These are phyloP conservation scores for Urtica urens DNA, from an alignment of 306 rosid genomes.

Conservation along the genomic window DNA sequence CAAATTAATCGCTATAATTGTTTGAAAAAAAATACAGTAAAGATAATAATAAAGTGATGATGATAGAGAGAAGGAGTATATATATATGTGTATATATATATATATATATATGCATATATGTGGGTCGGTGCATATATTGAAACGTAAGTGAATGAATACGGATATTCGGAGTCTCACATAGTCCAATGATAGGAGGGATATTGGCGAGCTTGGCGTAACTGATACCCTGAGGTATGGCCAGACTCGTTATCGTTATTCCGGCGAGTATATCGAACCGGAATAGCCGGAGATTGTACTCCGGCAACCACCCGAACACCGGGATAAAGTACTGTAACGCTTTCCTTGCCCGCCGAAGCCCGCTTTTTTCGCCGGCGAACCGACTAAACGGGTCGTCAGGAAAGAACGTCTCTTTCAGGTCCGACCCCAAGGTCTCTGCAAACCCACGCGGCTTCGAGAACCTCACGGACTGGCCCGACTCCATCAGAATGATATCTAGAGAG, in stretches of 20 bases:
- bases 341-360: not conserved
- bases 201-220: slow-evolving; percentile 69
- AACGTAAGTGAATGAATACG: too few species aligned
- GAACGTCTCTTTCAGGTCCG: slow-evolving; percentile 42
- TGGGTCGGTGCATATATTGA: too few species aligned
- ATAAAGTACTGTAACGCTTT: slow-evolving; percentile 45
- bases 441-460: slow-evolving; percentile 30
- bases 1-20: too few species aligned
- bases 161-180: too few species aligned
- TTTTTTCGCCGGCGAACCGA: slow-evolving; percentile 22
- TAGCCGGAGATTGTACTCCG: slow-evolving; percentile 26
- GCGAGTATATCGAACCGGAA: slow-evolving; percentile 52
- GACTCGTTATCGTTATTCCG: slow-evolving; percentile 71
- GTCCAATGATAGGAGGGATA: slow-evolving; percentile 68
- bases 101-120: too few species aligned
- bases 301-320: slow-evolving; percentile 65
- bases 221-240: slow-evolving; percentile 95
- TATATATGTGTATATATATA: too few species aligned
- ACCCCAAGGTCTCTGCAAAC: slow-evolving; percentile 23
- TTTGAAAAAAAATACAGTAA: too few species aligned
- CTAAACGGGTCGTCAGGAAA: slow-evolving; percentile 68
- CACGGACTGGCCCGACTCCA: slow-evolving; percentile 20
- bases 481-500: not conserved
- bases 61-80: too few species aligned
- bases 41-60: too few species aligned